Conservation (phyloP, 495 filamentous ascomycete genomes). For the Eremomyces bilateralis region DNA sequence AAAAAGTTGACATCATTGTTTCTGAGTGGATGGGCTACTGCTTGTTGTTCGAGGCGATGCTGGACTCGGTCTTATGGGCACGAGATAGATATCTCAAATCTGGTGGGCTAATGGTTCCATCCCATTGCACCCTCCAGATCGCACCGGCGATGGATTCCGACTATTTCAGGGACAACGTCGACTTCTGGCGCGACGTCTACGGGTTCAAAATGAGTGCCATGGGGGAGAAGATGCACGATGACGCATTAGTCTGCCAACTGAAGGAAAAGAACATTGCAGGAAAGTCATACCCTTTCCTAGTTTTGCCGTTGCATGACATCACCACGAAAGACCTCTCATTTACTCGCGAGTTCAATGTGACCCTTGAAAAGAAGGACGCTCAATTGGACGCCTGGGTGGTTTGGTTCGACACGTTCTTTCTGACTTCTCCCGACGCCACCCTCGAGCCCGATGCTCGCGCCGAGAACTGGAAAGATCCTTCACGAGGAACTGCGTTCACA, state of each 20-base stretch:
- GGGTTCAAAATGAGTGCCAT: constrained; percentile 17
- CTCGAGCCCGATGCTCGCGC: constrained; percentile 12
- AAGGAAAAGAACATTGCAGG: constrained; percentile 24
- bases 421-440: constrained; percentile 19
- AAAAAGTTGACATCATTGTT: constrained; percentile 81
- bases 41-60: constrained; percentile 83
- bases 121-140: constrained; percentile 67
- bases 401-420: constrained; percentile 46
- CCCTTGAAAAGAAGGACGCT: constrained; percentile 30
- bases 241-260: constrained; percentile 31
- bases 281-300: constrained; percentile 29
- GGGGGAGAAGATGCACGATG: constrained; percentile 26
- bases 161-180: constrained; percentile 24
- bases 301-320: constrained; percentile 33
- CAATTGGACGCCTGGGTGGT: constrained; percentile 36
- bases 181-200: constrained; percentile 17
- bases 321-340: constrained; percentile 35
- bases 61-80: constrained; percentile 79
- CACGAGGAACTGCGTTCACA: constrained; percentile 20
- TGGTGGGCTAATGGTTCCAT: constrained; percentile 70
- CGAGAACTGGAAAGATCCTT: constrained; percentile 15
- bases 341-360: constrained; percentile 30
- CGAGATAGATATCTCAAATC: constrained; percentile 63
- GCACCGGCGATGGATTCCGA: constrained; percentile 75
- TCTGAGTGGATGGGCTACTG: constrained; percentile 98